Conservation (phyloP, 2,329 filamentous ascomycete species). For the Microcyclosporella mali region DNA sequence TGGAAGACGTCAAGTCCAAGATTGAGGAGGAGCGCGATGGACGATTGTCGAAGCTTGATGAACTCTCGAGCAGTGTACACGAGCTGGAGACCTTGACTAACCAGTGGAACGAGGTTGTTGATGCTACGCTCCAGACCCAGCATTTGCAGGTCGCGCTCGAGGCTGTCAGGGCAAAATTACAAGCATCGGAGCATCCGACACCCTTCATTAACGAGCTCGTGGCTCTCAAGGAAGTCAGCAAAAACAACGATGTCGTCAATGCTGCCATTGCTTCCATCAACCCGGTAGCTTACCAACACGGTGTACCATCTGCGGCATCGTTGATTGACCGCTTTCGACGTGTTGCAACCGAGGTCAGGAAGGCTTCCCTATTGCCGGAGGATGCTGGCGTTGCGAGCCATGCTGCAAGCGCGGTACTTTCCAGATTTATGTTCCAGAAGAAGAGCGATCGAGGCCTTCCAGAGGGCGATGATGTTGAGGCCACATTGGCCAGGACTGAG, state of each 20-base stretch:
- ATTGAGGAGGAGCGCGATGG: constrained; percentile 86
- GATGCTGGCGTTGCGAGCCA: constrained; percentile 93
- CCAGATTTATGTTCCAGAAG: constrained; percentile 96
- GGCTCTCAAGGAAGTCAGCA: constrained; percentile 83
- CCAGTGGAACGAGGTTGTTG: constrained; percentile 85
- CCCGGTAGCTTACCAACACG: constrained; percentile 85
- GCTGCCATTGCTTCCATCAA: constrained; percentile 96
- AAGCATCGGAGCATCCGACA: constrained; percentile 61
- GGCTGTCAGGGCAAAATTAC: constrained; percentile 77
- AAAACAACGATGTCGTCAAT: constrained; percentile 72
- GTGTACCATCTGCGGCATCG: constrained; percentile 74
- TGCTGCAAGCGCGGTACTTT: constrained; percentile 80
- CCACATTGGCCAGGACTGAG: constrained; percentile 82
- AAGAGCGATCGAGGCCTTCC: constrained; percentile 56
- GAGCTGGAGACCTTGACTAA: constrained; percentile 83
- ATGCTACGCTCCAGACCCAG: constrained; percentile 86
- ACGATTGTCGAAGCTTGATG: constrained; percentile 76
- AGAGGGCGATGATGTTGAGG: constrained; percentile 84
- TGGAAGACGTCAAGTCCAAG: constrained; percentile 66
- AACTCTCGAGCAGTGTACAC: constrained; percentile 68
- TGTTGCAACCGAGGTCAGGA: constrained; percentile 85
- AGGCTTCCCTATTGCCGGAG: constrained; percentile 85
- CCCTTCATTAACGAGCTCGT: constrained; percentile 92
- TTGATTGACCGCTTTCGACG: constrained; percentile 94
- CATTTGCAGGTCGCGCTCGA: constrained; percentile 95